A percentile compares a stretch with the other conserved stretches of the same genome.
phyloP scores from a whole-genome alignment of 352 stramenopile species.

The Hyaloperonospora arabidopsidis region DNA sequence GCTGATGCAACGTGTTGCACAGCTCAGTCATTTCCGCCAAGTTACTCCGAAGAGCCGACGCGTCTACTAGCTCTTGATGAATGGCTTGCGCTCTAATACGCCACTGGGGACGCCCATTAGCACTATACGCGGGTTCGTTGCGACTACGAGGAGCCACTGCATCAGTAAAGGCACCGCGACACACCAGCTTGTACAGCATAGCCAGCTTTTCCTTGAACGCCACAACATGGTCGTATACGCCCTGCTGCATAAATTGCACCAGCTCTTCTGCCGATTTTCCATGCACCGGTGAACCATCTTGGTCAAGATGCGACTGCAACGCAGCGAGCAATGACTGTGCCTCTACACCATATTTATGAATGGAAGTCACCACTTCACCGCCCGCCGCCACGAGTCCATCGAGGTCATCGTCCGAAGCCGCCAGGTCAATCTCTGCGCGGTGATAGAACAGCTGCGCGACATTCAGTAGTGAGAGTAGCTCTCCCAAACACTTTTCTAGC shows the following conservation, averaged over 20 bases:
- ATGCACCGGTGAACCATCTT: slow-evolving; percentile 17
- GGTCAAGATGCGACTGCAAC: slow-evolving; percentile 37
- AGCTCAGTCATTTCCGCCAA: slow-evolving; percentile 60
- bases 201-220: slow-evolving; percentile 61
- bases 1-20: slow-evolving; percentile 52
- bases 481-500: slow-evolving; percentile 39
- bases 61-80: slow-evolving; percentile 55
- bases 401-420: slow-evolving; percentile 55
- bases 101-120: slow-evolving; percentile 50
- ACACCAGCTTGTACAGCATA: slow-evolving; percentile 67
- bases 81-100: slow-evolving; percentile 68
- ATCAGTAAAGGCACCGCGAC: slow-evolving; percentile 68
- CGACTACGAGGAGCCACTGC: slow-evolving; percentile 44
- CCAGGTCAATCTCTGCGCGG: slow-evolving; percentile 61
- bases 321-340: slow-evolving; percentile 33
- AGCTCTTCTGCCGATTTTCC: slow-evolving; percentile 25
- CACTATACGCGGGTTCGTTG: slow-evolving; percentile 16
- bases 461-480: slow-evolving; percentile 37
- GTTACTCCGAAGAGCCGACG: slow-evolving; percentile 47
- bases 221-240: slow-evolving; percentile 33
- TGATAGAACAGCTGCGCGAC: slow-evolving; percentile 55
- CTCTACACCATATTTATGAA: slow-evolving; percentile 46
- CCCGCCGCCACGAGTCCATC: slow-evolving; percentile 53
- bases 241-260: slow-evolving; percentile 38
- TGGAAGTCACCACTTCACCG: slow-evolving; percentile 49